Evolutionary conservation across 805 yeast genomes (phyloP).

Genomic region (Candida michaelii): DNA sequence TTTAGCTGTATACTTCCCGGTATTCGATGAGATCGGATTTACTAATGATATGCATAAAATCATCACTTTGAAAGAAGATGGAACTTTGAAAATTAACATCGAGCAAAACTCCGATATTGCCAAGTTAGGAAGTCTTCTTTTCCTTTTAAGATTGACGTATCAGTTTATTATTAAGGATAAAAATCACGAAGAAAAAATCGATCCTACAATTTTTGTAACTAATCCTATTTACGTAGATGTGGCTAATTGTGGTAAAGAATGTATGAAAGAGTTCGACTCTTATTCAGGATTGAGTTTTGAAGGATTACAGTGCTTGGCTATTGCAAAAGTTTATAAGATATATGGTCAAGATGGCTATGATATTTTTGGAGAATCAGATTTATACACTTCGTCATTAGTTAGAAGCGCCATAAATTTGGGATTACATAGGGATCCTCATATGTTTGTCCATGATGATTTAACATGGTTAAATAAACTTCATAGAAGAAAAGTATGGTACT

Average conservation of each 20-base stretch:
- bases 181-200: neutral
- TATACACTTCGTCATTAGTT: slow-evolving; percentile 19
- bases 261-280: slow-evolving; percentile 49
- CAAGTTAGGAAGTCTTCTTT: slow-evolving; percentile 31
- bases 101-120: slow-evolving; percentile 27
- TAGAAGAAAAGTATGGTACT: slow-evolving; percentile 16
- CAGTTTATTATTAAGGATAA: slow-evolving; percentile 19
- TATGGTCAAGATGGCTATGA: slow-evolving; percentile 58
- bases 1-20: slow-evolving; percentile 59
- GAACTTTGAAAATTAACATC: slow-evolving; percentile 3
- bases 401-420: slow-evolving; percentile 49
- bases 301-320: slow-evolving; percentile 60
- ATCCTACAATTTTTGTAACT: slow-evolving; percentile 25
- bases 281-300: slow-evolving; percentile 46
- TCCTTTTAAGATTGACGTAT: slow-evolving; percentile 37
- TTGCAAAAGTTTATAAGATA: slow-evolving; percentile 53
- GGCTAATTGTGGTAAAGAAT: slow-evolving; percentile 46
- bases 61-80: slow-evolving; percentile 18
- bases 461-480: slow-evolving; percentile 9
- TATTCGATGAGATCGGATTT: slow-evolving; percentile 54
- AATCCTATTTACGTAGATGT: slow-evolving; percentile 43
- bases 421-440: slow-evolving; percentile 48
- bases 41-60: slow-evolving; percentile 37
- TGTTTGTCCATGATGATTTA: slow-evolving; percentile 22
- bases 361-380: slow-evolving; percentile 32